Evolutionary conservation across 2,329 filamentous ascomycete genomes (phyloP).

Genomic region (Coccinonectria pachysandricola): DNA sequence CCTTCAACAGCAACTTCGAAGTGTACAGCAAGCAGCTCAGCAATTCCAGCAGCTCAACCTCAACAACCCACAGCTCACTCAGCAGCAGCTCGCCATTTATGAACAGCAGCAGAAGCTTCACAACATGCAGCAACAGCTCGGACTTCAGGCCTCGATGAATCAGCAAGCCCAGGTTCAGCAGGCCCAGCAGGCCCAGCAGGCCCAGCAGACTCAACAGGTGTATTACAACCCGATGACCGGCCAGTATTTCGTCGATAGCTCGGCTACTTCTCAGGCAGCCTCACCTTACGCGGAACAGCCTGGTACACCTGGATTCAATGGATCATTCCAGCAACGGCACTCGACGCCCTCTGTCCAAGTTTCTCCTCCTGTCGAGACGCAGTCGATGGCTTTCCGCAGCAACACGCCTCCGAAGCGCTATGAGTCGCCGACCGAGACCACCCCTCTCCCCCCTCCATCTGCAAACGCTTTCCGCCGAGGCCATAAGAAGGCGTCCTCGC

Average conservation of each 20-base stretch:
- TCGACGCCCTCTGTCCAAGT: slow-evolving; percentile 67
- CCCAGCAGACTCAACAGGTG: slow-evolving; percentile 62
- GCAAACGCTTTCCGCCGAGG: slow-evolving; percentile 87
- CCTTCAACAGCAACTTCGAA: slow-evolving; percentile 84
- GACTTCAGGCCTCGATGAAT: slow-evolving; percentile 26
- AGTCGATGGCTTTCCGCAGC: slow-evolving; percentile 45
- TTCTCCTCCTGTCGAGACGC: slow-evolving; percentile 62
- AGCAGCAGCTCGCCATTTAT: slow-evolving; percentile 38
- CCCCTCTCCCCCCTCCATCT: slow-evolving; percentile 74
- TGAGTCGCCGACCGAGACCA: slow-evolving; percentile 56
- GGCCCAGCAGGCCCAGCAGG: slow-evolving; percentile 48
- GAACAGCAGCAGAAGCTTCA: slow-evolving; percentile 33
- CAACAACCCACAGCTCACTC: slow-evolving; percentile 38
- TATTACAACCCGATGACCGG: slow-evolving; percentile 82
- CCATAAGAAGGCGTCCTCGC: slow-evolving; percentile 81
- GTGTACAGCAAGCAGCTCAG: slow-evolving; percentile 71
- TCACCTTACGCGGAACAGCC: slow-evolving; percentile 34
- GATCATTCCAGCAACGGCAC: slow-evolving; percentile 31
- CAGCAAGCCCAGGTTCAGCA: slow-evolving; percentile 21
- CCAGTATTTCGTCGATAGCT: slow-evolving; percentile 72
- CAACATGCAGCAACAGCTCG: slow-evolving; percentile 30
- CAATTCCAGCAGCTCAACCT: slow-evolving; percentile 72
- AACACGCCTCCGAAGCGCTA: slow-evolving; percentile 56
- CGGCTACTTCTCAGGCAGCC: slow-evolving; percentile 32
- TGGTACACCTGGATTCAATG: slow-evolving; percentile 23